These are phyloP conservation scores for Acorus calamus DNA, from an alignment of 106 monocot species.

Conservation along the genomic window DNA sequence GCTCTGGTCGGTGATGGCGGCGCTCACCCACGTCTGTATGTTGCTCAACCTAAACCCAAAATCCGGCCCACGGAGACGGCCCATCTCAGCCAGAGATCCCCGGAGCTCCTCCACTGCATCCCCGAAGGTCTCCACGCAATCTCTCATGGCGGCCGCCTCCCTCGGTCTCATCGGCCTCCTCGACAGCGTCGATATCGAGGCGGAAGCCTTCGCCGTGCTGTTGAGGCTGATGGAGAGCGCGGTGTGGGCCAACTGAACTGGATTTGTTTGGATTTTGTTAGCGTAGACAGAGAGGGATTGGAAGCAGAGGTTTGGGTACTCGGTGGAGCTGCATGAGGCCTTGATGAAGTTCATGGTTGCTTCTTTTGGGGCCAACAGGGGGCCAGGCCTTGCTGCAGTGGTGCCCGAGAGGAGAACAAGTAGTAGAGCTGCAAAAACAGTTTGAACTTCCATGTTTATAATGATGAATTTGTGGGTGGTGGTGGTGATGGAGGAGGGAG, in stretches of 20 bases:
- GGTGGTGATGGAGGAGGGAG: too few relatives aligned
- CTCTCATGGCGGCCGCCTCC: constrained; percentile 4
- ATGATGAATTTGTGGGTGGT: too few relatives aligned
- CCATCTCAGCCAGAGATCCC: constrained; percentile 25
- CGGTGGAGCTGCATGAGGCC: constrained; percentile 21
- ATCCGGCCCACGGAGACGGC: constrained; percentile 18
- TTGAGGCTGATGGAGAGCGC: constrained; percentile 32
- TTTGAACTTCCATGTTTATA: too few relatives aligned
- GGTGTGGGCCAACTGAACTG: constrained; percentile 24
- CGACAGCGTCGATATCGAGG: constrained; percentile 9
- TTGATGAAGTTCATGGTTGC: constrained; percentile 23
- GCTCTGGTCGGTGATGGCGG: constrained; percentile 50
- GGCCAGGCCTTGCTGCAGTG: too few relatives aligned
- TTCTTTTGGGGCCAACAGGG: too few relatives aligned
- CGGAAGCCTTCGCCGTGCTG: constrained; percentile 17
- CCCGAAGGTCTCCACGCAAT: constrained; percentile 39
- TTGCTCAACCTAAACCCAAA: constrained; percentile 18
- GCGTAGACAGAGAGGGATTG: constrained; percentile 42
- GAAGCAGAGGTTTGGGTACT: constrained; percentile 36
- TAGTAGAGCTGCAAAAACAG: too few relatives aligned
- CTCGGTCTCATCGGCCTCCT: not conserved
- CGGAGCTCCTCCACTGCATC: constrained; percentile 34
- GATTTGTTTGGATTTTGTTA: constrained; percentile 18
- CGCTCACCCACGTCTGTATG: constrained; percentile 74
- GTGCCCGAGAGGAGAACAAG: too few relatives aligned